phyloP scores from a whole-genome alignment of 495 filamentous ascomycete genomes.

The Aspergillus sparsus region DNA sequence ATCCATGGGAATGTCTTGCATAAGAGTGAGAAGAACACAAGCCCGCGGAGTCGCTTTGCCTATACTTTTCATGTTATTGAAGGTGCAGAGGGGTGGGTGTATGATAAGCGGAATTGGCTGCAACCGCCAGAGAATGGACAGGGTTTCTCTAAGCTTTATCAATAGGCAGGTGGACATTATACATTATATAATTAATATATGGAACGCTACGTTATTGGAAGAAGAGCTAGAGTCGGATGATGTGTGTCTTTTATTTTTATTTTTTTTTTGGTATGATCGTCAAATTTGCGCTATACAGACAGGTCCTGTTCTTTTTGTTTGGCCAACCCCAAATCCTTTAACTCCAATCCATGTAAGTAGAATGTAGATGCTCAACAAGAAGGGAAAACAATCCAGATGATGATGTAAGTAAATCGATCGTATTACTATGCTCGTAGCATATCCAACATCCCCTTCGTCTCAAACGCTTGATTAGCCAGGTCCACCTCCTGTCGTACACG shows the following conservation, averaged over 20 bases:
- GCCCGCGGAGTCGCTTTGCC: constrained; percentile 82
- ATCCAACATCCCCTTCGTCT: constrained; percentile 82
- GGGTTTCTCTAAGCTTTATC: constrained; percentile 72
- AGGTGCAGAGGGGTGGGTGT: constrained; percentile 66
- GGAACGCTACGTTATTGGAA: not conserved
- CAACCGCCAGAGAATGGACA: constrained; percentile 73
- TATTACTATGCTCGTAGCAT: constrained; percentile 54
- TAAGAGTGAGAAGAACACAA: constrained; percentile 91
- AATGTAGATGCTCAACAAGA: not conserved
- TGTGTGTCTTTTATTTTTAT: not conserved
- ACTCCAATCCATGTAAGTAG: not conserved
- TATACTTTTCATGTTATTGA: constrained; percentile 99
- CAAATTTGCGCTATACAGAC: constrained; percentile 16
- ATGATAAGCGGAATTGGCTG: constrained; percentile 90
- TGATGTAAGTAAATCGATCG: not conserved
- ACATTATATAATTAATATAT: constrained; percentile 3
- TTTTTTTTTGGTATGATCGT: not conserved
- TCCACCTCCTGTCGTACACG: constrained; percentile 77
- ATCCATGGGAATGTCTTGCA: constrained; percentile 97
- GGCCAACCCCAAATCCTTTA: not conserved
- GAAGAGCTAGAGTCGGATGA: not conserved
- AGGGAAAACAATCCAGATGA: constrained; percentile 3
- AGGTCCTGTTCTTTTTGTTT: not conserved
- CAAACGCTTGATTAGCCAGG: constrained; percentile 72
- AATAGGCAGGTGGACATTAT: constrained; percentile 8